Base-by-base conservation (phyloP, 2,329 filamentous ascomycete genomes). In the Talaromyces sp. region DNA sequence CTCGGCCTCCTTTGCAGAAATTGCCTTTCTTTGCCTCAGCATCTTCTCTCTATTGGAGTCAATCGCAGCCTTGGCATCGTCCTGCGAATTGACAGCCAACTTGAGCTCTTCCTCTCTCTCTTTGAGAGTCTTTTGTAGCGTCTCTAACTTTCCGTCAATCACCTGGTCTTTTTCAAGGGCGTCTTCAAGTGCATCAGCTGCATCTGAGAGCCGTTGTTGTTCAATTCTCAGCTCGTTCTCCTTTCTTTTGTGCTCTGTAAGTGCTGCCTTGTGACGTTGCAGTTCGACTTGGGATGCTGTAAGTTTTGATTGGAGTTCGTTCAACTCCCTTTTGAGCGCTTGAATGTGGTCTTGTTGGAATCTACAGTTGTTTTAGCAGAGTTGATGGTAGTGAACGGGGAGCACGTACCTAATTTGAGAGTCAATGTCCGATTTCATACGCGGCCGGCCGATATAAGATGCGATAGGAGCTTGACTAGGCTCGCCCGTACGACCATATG, bases 381-480 rank as follows among this genome's bases (percentile, higher is more conserved):
- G 22, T 19, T 50, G 35, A 54, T 41, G 9, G 17, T 17, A 50
- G 2, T 3, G 17, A 52, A 49, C 4, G n/a, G 11, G 13, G 22
- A 45, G 39, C 10, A 67, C 72, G 59, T 72, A 85, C 80, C 76
- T 81, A 47, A 93, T 84, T 71, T 92, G 90, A 19, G 85, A 85
- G 64, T 86, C 89, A 31, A 86, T 82, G 73, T 96, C 91, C 0
- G 90, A 89, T 72, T 89, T 90, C 87, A 97, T 96, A n/a, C 93
- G 87, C 27, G 90, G 82, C 10, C 78, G 79, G 45, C 85, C 82
- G 0, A 73, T 76, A 69, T 81, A 87, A 17, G 84, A 82, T 8
- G 81, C 75, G 5, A 90, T 81, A 13, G 85, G 84, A 45, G 80
- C 78, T 43, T 84, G 80, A 57, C 79, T 85, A 59, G 81, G 75